Evolutionary conservation across 345 rosid species (phyloP).

Genomic region (Eucalyptus erythrocorys): DNA sequence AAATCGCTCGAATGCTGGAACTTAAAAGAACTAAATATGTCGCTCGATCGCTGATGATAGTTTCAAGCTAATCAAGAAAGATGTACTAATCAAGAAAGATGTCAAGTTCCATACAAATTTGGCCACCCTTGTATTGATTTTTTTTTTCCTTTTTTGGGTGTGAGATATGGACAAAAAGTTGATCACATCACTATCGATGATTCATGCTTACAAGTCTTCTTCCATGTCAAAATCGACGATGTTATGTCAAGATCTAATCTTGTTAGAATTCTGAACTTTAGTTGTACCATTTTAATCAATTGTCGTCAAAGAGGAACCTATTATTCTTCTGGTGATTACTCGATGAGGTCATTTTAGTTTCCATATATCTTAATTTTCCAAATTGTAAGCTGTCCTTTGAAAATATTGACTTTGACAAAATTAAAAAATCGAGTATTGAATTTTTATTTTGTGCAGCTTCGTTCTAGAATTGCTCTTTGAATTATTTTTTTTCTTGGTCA

Average conservation of each 20-base stretch:
- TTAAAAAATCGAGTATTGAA: neutral
- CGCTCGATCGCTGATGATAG: neutral
- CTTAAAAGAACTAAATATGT: neutral
- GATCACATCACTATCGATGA: too few relatives aligned
- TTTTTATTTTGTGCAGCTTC: accelerated
- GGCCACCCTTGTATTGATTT: neutral
- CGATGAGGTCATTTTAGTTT: neutral
- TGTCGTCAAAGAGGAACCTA: neutral
- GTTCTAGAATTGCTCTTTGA: neutral
- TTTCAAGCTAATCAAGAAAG: neutral
- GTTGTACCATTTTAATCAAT: neutral
- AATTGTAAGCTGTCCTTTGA: neutral
- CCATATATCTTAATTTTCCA: neutral
- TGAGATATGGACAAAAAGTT: too few relatives aligned
- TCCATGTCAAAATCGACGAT: neutral
- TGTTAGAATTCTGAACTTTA: neutral
- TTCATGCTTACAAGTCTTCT: neutral
- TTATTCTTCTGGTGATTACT: neutral
- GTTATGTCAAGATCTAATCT: neutral
- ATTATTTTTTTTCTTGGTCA: too few relatives aligned
- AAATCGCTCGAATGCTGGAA: neutral
- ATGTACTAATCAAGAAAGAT: neutral
- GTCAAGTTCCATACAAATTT: neutral
- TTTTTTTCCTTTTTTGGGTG: too few relatives aligned
- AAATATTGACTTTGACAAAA: neutral